Conservation (phyloP, 148 eudicot species). For the Rhododendron molle region DNA sequence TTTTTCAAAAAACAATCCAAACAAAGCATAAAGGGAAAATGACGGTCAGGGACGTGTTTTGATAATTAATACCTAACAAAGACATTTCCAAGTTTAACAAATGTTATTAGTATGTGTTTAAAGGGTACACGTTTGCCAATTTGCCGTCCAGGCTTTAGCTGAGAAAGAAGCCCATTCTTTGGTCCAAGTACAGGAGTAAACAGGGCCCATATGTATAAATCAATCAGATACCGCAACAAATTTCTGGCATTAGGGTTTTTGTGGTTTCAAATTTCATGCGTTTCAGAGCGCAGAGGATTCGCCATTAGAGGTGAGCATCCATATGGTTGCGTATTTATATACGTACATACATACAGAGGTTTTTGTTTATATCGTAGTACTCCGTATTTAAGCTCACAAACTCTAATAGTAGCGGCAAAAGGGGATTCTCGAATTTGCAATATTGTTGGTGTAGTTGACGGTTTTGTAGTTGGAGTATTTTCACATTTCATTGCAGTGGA, state of each 20-base stretch:
- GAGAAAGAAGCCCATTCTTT: slow-evolving; percentile 1
- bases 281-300: not conserved
- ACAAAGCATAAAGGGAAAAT: too few relatives aligned
- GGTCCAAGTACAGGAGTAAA: not conserved
- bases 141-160: not conserved
- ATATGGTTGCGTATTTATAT: not conserved
- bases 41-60: too few relatives aligned
- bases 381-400: not conserved
- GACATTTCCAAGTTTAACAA: too few relatives aligned
- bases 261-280: not conserved
- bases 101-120: too few relatives aligned
- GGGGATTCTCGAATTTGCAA: not conserved
- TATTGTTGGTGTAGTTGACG: not conserved
- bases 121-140: not conserved
- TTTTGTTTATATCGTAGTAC: not conserved
- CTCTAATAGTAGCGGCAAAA: not conserved
- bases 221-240: not conserved
- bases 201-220: not conserved
- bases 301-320: not conserved
- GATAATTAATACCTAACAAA: too few relatives aligned
- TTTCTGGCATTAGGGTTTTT: not conserved
- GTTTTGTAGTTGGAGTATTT: not conserved
- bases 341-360: not conserved
- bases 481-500: not conserved
- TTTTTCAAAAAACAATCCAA: too few relatives aligned